A percentile compares a stretch with the other conserved stretches of the same genome.
phyloP scores from a whole-genome alignment of 2,329 filamentous ascomycete species.

The Shiraia sp. region DNA sequence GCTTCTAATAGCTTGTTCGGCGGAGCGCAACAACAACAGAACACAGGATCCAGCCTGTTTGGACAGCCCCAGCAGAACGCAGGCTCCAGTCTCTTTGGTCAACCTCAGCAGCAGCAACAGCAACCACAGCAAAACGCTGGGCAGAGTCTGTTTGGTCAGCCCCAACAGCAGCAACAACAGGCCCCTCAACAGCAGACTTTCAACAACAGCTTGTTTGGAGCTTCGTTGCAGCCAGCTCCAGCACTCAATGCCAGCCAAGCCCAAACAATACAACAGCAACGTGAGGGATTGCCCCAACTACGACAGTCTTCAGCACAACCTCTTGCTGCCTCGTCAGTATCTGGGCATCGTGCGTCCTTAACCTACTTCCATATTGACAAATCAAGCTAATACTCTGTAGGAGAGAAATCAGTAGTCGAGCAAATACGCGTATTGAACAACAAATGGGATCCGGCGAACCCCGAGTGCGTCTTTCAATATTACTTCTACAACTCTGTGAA shows the following conservation, averaged over 20 bases:
- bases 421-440: slow-evolving; percentile 71
- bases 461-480: slow-evolving; percentile 74
- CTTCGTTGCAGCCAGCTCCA: slow-evolving; percentile 36
- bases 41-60: slow-evolving; percentile 25
- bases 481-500: slow-evolving; percentile 89
- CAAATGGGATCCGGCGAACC: slow-evolving; percentile 73
- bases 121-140: slow-evolving; percentile 42
- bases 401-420: slow-evolving; percentile 73
- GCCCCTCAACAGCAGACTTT: slow-evolving; percentile 47
- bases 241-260: slow-evolving; percentile 29
- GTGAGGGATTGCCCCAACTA: slow-evolving; percentile 41
- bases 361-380: neutral
- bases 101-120: slow-evolving; percentile 21
- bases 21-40: slow-evolving; percentile 5
- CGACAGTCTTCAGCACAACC: slow-evolving; percentile 34
- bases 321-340: slow-evolving; percentile 31
- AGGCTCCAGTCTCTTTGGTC: slow-evolving; percentile 27
- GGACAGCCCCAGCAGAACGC: slow-evolving; percentile 16
- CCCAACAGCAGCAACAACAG: slow-evolving; percentile 45
- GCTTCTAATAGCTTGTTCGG: too few species aligned
- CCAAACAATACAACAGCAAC: slow-evolving; percentile 44
- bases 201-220: slow-evolving; percentile 46
- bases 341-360: slow-evolving; percentile 31
- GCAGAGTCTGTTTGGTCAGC: slow-evolving; percentile 45
- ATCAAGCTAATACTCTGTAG: slow-evolving; percentile 42